Evolutionary conservation across 208 protist genomes (phyloP).

Genomic region (Trypanosoma caninum): DNA sequence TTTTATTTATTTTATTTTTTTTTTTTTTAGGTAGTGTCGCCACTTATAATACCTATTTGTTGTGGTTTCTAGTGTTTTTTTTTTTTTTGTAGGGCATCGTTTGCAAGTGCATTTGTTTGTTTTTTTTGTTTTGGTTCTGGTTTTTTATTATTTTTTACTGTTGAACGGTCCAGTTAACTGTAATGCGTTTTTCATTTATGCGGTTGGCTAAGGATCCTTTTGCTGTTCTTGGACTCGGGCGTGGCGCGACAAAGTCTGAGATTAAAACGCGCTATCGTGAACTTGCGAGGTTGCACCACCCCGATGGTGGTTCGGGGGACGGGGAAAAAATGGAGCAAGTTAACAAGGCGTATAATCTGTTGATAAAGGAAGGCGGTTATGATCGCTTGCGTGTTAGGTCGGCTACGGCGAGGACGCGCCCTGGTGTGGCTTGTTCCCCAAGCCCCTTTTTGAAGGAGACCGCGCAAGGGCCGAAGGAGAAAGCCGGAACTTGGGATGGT

Average conservation of each 20-base stretch:
- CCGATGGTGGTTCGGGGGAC: conserved; percentile 64
- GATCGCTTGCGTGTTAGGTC: conserved; percentile 55
- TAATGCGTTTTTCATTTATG: conserved; percentile 5
- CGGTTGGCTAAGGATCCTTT: conserved; percentile 46
- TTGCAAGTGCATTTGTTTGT: background rate
- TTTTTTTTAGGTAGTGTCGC: too few relatives aligned
- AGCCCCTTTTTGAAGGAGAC: conserved; percentile 3
- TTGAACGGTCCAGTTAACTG: too few relatives aligned
- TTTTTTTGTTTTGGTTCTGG: background rate
- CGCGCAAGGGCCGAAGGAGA: background rate
- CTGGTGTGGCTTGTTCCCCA: background rate
- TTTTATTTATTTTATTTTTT: too few relatives aligned
- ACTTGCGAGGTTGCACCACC: conserved; percentile 80
- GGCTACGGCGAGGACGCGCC: background rate
- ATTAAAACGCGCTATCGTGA: conserved; percentile 84
- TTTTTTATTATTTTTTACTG: background rate
- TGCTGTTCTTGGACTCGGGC: conserved; percentile 57
- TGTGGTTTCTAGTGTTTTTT: too few relatives aligned
- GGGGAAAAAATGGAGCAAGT: conserved; percentile 73
- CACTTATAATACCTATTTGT: too few relatives aligned
- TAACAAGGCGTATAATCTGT: conserved; percentile 83
- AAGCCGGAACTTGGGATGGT: background rate
- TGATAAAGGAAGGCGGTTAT: conserved; percentile 80
- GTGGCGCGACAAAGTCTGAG: conserved; percentile 64
- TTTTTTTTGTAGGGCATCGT: too few relatives aligned